phyloP scores from a whole-genome alignment of 2,329 filamentous ascomycete species.

The Epichloe glyceriae region DNA sequence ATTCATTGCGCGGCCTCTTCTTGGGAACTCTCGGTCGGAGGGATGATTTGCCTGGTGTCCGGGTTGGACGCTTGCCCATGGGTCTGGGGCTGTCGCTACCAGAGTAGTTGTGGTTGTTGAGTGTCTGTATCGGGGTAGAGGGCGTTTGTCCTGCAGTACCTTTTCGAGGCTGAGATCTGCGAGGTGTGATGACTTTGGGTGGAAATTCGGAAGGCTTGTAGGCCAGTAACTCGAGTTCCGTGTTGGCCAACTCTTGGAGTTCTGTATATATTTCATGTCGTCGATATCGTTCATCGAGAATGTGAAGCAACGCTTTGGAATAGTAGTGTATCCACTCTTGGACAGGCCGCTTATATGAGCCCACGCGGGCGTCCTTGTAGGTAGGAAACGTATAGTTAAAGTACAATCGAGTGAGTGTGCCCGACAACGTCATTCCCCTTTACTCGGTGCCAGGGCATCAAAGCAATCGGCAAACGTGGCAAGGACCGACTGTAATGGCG shows the following conservation, averaged over 20 bases:
- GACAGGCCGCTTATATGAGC: slow-evolving; percentile 28
- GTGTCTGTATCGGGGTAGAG: background rate
- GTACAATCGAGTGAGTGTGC: slow-evolving; percentile 19
- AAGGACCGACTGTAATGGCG: slow-evolving; percentile 16
- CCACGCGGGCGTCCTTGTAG: slow-evolving; percentile 12
- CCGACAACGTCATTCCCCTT: slow-evolving; percentile 11
- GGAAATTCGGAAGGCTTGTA: slow-evolving; percentile 17
- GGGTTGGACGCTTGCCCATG: slow-evolving; percentile 17
- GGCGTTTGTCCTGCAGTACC: background rate
- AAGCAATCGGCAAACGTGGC: slow-evolving; percentile 14
- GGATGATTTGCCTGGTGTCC: slow-evolving; percentile 7
- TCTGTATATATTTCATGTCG: slow-evolving; percentile 20
- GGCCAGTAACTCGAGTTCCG: slow-evolving; percentile 15
- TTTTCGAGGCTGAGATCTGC: slow-evolving; percentile 9
- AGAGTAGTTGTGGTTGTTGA: slow-evolving; percentile 9
- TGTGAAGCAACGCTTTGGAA: slow-evolving; percentile 24
- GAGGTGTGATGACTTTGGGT: slow-evolving; percentile 10
- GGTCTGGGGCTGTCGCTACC: slow-evolving; percentile 13
- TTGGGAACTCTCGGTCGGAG: slow-evolving; percentile 20
- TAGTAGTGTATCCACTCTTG: slow-evolving; percentile 33
- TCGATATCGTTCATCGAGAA: slow-evolving; percentile 23
- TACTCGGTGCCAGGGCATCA: slow-evolving; percentile 8
- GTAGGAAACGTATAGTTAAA: slow-evolving; percentile 19
- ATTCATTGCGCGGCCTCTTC: slow-evolving; percentile 29
- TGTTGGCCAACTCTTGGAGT: slow-evolving; percentile 18